A percentile compares a stretch with the other conserved stretches of the same genome.
Conservation (phyloP, 345 rosid genomes). For the Corymbia maculata region DNA sequence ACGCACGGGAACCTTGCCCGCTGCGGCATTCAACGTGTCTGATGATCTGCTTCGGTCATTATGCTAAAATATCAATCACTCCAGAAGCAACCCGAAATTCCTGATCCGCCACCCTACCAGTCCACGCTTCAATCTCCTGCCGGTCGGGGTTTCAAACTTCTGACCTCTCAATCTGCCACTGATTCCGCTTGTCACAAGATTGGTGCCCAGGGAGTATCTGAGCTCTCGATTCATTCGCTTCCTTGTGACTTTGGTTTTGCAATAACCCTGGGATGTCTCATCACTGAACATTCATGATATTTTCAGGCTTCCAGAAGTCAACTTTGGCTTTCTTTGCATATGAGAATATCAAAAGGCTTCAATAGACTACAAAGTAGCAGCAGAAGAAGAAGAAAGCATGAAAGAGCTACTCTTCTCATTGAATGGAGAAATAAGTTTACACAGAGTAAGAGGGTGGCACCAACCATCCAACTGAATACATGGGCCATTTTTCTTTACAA, state of each 20-base stretch:
- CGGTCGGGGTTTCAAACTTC: neutral
- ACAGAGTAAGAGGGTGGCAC: neutral
- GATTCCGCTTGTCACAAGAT: neutral
- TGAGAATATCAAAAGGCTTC: neutral
- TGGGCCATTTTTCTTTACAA: neutral
- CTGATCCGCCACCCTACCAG: neutral
- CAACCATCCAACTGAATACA: neutral
- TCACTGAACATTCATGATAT: neutral
- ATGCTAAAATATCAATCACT: neutral
- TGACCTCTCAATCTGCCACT: neutral
- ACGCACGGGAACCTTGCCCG: neutral
- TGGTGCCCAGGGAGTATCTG: neutral
- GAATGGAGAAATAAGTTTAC: neutral
- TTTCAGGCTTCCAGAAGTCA: neutral
- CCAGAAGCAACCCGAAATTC: neutral
- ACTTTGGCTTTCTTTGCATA: neutral
- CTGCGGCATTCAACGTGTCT: neutral
- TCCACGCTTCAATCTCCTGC: neutral
- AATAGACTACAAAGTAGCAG: neutral
- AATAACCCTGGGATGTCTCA: neutral
- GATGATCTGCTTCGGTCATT: neutral
- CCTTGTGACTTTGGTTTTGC: neutral
- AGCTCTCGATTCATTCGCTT: neutral
- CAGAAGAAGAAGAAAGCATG: neutral
- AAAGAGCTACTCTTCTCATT: neutral